Evolutionary conservation across 176 grass and related monocot genomes (phyloP).

Genomic region (Phoenix roebelenii): DNA sequence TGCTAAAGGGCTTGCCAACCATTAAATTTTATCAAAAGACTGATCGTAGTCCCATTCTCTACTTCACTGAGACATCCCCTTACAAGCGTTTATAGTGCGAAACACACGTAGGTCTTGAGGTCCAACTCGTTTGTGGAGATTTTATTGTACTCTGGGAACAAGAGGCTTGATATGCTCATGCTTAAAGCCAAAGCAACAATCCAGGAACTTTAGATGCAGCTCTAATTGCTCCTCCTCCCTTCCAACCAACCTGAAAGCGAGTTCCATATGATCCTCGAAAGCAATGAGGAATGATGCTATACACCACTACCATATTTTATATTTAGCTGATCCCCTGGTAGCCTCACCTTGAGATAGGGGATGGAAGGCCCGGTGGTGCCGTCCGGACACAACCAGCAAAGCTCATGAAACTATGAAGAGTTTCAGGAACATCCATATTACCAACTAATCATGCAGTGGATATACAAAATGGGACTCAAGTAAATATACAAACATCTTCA

Average conservation of each 20-base stretch:
- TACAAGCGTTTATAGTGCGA: neutral
- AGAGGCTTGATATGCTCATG: neutral
- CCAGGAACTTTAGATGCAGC: neutral
- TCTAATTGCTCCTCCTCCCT: neutral
- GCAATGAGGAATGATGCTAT: neutral
- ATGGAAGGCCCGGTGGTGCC: neutral
- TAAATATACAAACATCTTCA: neutral
- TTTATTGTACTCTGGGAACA: neutral
- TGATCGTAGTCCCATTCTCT: no score
- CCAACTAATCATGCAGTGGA: neutral
- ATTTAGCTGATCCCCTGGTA: neutral
- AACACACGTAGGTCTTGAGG: neutral
- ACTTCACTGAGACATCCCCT: no score
- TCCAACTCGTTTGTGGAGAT: neutral
- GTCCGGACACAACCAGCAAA: neutral
- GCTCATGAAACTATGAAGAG: neutral
- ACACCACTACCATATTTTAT: neutral
- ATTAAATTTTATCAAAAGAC: no score
- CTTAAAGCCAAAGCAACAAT: conserved; percentile 4
- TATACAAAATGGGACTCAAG: neutral
- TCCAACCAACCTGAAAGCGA: neutral
- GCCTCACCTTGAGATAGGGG: neutral
- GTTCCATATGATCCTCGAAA: neutral
- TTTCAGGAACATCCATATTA: neutral
- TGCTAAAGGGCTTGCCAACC: no score